Percentiles rank a stretch among this genome's conserved stretches.
Evolutionary conservation across 768 basidiomycete genomes (phyloP).

Genomic region (Flagelloscypha sp.): DNA sequence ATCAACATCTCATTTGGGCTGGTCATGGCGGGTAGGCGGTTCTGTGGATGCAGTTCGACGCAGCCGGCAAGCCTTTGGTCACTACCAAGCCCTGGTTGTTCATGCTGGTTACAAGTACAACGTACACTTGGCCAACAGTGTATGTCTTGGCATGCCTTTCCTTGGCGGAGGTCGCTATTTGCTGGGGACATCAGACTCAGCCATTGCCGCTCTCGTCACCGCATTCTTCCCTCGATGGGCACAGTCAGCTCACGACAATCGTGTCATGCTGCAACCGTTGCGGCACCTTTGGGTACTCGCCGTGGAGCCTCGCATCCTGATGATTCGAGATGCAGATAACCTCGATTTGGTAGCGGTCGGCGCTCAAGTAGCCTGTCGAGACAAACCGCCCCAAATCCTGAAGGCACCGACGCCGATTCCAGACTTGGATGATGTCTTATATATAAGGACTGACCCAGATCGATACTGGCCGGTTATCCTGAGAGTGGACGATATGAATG

Average conservation of each 20-base stretch:
- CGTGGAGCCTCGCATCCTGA: slow-evolving; percentile 86
- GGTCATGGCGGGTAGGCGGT: slow-evolving; percentile 96
- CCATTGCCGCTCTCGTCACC: slow-evolving; percentile 81
- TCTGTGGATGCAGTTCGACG: slow-evolving; percentile 85
- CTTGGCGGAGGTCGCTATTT: slow-evolving; percentile 90
- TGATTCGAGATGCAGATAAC: slow-evolving; percentile 89
- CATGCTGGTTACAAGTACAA: slow-evolving; percentile 75
- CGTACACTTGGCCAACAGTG: slow-evolving; percentile 82
- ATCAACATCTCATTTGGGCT: slow-evolving; percentile 82
- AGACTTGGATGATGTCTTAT: slow-evolving; percentile 71
- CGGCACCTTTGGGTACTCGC: slow-evolving; percentile 96
- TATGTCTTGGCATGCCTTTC: slow-evolving; percentile 87
- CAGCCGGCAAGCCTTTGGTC: slow-evolving; percentile 83
- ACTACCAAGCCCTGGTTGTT: slow-evolving; percentile 58
- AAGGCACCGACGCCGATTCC: slow-evolving; percentile 93
- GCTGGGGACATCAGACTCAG: slow-evolving; percentile 83
- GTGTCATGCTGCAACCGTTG: slow-evolving; percentile 83
- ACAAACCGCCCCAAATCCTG: slow-evolving; percentile 87
- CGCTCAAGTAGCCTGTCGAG: too few species aligned
- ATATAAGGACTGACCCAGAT: slow-evolving; percentile 86
- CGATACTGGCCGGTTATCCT: slow-evolving; percentile 93
- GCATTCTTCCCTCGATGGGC: slow-evolving; percentile 92
- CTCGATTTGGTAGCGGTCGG: slow-evolving; percentile 84
- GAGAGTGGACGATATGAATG: slow-evolving; percentile 64
- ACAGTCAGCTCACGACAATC: slow-evolving; percentile 74